phyloP scores from a whole-genome alignment of 2,329 filamentous ascomycete genomes.

The Xylaria sp. region DNA sequence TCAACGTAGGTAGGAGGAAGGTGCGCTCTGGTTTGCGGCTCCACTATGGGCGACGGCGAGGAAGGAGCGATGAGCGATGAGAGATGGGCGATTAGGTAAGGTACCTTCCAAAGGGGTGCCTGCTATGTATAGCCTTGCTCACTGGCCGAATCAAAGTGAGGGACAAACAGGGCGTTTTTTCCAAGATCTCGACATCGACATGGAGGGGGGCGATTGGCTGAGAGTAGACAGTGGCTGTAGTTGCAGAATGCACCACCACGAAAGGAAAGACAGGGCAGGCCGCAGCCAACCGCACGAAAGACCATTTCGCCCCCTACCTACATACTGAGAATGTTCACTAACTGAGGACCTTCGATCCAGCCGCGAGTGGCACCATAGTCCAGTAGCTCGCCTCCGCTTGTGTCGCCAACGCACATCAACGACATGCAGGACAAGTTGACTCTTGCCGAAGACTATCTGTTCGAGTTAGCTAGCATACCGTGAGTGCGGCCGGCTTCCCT shows the following conservation, averaged over 20 bases:
- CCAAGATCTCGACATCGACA: conserved; percentile 2
- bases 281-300: conserved; percentile 14
- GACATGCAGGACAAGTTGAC: conserved; percentile 8
- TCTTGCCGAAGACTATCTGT: conserved; percentile 7
- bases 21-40: no score
- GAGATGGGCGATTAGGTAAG: no score
- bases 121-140: background rate
- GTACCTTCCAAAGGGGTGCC: conserved; percentile 1
- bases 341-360: no score
- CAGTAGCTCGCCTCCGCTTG: conserved; percentile 11
- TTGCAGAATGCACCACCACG: conserved; percentile 1
- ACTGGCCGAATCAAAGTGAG: conserved; percentile 12
- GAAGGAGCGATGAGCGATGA: no score
- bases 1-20: no score
- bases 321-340: background rate
- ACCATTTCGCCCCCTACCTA: conserved; percentile 7
- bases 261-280: conserved; percentile 10
- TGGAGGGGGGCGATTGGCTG: conserved; percentile 14
- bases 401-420: conserved; percentile 13
- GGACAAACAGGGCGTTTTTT: conserved; percentile 15
- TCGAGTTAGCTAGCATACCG: conserved; percentile 8
- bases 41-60: no score
- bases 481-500: conserved; percentile 5
- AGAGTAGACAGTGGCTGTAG: background rate
- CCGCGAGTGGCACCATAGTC: background rate